Evolutionary conservation across 495 filamentous ascomycete genomes (phyloP), one percentile per base, ranked within the genome.

Genomic region (Annulohypoxylon moriforme): DNA sequence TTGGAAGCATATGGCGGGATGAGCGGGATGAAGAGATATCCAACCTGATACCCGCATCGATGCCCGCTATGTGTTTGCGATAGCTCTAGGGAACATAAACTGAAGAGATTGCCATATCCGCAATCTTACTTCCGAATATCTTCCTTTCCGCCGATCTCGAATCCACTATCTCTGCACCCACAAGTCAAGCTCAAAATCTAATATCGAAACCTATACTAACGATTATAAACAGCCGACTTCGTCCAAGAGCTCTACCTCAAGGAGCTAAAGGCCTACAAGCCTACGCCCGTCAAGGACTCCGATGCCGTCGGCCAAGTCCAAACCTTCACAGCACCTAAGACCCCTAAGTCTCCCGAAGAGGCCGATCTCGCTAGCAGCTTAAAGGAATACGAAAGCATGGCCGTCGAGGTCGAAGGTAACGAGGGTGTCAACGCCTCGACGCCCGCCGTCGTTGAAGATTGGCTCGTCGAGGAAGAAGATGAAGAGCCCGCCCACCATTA

Each of bases 191-290:
- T 36, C 20, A 38, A 50, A 16, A 16, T 11, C 29, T 2, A 38
- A 52, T 33, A 22, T 27, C 0, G 4, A 38, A 52, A n/a, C 62
- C 65, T 20, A 46, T 53, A 55, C 52, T 64, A 68, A 64, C 64
- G 31, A 25, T 8, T 38, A 0, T 36, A 16, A 25, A 53, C 68
- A 98, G 96, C 91, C 84, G 96, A 99, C 83, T 86, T 96, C 71
- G 91, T 99, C 72, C 96, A 97, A 84, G 95, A 98, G 71, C 89
- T 99, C 75, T 99, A 98, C 88, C 91, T 99, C 75, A 89, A 89
- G 74, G 95, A 98, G 81, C 89, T 99, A 74, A 94, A 93, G 81
- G 86, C 88, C 81, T 98, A 95, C 90, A 99, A 98, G 86, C 86
- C 92, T 38, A 83, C 91, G 20, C 86, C 90, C 56, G 75, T 94